These are phyloP conservation scores for Nitzschia sp. DNA, from an alignment of 108 stramenopile genomes.

Conservation along the genomic window DNA sequence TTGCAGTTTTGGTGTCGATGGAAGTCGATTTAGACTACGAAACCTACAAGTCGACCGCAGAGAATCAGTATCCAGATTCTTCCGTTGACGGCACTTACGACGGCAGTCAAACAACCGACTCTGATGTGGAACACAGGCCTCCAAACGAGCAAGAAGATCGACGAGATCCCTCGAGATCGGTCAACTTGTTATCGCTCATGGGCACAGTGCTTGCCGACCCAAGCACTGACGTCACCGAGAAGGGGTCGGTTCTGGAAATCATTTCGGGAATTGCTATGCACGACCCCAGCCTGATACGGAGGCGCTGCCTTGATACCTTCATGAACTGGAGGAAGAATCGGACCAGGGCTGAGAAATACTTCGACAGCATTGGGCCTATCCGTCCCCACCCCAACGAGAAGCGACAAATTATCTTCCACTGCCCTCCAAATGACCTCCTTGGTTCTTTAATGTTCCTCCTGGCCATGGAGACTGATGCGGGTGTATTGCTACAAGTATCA, in stretches of 20 bases:
- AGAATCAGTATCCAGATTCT: conserved; percentile 8
- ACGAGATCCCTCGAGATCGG: conserved; percentile 1
- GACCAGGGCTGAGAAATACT: background rate
- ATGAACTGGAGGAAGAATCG: conserved; percentile 21
- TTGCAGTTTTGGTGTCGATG: conserved; percentile 60
- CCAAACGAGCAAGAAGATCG: background rate
- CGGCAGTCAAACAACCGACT: conserved; percentile 7
- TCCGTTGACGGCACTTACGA: too few relatives aligned
- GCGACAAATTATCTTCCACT: conserved; percentile 63
- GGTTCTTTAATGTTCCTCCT: conserved; percentile 70
- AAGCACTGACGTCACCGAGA: conserved; percentile 60
- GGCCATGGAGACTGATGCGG: conserved; percentile 79
- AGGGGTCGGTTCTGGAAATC: conserved; percentile 79
- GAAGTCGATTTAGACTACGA: conserved; percentile 45
- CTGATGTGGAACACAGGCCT: background rate
- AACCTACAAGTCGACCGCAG: conserved; percentile 2
- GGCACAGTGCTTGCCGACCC: conserved; percentile 74
- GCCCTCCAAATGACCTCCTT: conserved; percentile 72
- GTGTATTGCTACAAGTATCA: conserved; percentile 74
- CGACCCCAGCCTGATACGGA: conserved; percentile 71
- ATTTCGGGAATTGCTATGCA: conserved; percentile 75
- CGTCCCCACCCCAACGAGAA: conserved; percentile 70
- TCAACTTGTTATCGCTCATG: conserved; percentile 69
- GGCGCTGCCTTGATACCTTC: conserved; percentile 64
- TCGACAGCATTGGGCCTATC: conserved; percentile 21